Conservation (phyloP, 768 basidiomycete genomes). For the Hysterangium stoloniferum region DNA sequence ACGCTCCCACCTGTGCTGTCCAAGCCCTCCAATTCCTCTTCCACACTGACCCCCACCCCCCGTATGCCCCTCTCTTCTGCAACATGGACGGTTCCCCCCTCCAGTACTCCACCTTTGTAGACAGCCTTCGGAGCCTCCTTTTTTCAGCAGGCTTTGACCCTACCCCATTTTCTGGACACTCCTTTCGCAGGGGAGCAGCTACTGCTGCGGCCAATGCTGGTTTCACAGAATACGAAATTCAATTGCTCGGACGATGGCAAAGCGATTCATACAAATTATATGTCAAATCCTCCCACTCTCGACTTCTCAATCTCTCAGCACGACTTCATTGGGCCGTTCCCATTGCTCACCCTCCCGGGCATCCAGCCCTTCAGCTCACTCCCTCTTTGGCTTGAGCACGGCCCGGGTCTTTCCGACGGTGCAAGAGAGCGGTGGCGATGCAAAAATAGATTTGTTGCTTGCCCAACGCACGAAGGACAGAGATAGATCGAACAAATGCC, state of each 20-base stretch:
- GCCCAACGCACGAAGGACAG: too few species aligned
- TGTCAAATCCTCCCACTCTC: constrained; percentile 14
- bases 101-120: constrained; percentile 7
- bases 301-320: too few species aligned
- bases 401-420: too few species aligned
- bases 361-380: too few species aligned
- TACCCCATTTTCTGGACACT: constrained; percentile 16
- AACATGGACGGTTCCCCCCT: constrained; percentile 5
- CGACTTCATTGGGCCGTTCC: too few species aligned
- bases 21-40: constrained; percentile 13
- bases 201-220: constrained; percentile 24
- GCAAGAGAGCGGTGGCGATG: too few species aligned
- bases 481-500: too few species aligned
- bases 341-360: too few species aligned
- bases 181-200: constrained; percentile 20
- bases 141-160: constrained; percentile 8
- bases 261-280: constrained; percentile 14
- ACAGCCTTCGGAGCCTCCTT: constrained; percentile 3
- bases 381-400: too few species aligned
- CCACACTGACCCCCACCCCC: background rate
- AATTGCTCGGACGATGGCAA: constrained; percentile 14
- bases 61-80: constrained; percentile 13
- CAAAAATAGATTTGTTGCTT: too few species aligned
- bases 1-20: constrained; percentile 13
- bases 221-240: constrained; percentile 17